Conservation (phyloP, 176 grass and related monocot genomes). For the Sorghum bicolor region Sorghum_bicolor_NCBIv3 NC_012875.2:1862501-1863000, state of each 20-base stretch:
- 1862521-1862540: conserved; percentile 20
- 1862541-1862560: background rate
- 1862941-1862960: background rate
- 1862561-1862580: conserved; percentile 19
- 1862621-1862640: background rate
- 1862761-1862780: conserved; percentile 38
- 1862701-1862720: background rate
- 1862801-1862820: background rate
- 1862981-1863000: background rate
- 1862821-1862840: conserved; percentile 41
- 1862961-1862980: background rate
- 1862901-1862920: conserved; percentile 71
- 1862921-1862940: conserved; percentile 42
- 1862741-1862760: conserved; percentile 47
- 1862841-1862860: conserved; percentile 87
- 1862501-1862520: background rate
- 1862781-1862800: conserved; percentile 27
- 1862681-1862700: background rate
- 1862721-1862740: background rate
- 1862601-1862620: no score
- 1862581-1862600: background rate
- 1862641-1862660: background rate
- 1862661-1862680: background rate
- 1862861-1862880: conserved; percentile 75
- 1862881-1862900: conserved; percentile 73